Evolutionary conservation across 1,284 basidiomycete species (phyloP), one percentile per base, ranked within the genome.

Genomic region (Athelia sp.): DNA sequence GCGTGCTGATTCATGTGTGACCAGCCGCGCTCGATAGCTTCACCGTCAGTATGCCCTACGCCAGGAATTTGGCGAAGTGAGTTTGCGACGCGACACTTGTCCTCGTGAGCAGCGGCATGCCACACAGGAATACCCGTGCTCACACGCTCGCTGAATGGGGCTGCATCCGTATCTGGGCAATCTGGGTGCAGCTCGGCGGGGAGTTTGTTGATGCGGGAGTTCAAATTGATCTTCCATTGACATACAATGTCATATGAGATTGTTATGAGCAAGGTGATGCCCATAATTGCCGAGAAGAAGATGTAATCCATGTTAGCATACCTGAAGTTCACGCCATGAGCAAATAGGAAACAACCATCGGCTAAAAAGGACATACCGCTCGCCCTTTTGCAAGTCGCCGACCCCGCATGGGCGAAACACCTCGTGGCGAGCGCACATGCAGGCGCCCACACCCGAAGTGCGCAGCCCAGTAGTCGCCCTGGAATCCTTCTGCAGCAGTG

Each of bases 11-110:
- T 66, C 3, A 53, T 48, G 3, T 42, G 51, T 1, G 58, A 35
- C 68, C 65, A 68, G 17, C 60, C 60, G 9, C 61, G 54, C 50
- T 70, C 68, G 1, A 64, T 58, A 1, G 56, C n/a, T n/a, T n/a
- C n/a, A n/a, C n/a, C n/a, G n/a, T n/a, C n/a, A n/a, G n/a, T n/a
- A n/a, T n/a, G n/a, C 60, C 62, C 66, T 34, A 61, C 60, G n/a
- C 54, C 43, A 2, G 36, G 47, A 1, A 50, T 55, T 15, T 54
- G 57, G 46, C 66, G 61, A 49, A 69, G 63, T 1, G 62, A 64
- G 47, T 54, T 64, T 1, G 48, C 29, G n/a, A 34, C 17, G 2
- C 56, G 54, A 47, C 66, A 69, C 14, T 45, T 36, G 6, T 17
- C 17, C 8, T 56, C 43, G 49, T 69, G 66, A 4, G 60, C 60